Conservation (phyloP, 2,329 filamentous ascomycete species). For the Claviceps digitariae region DNA sequence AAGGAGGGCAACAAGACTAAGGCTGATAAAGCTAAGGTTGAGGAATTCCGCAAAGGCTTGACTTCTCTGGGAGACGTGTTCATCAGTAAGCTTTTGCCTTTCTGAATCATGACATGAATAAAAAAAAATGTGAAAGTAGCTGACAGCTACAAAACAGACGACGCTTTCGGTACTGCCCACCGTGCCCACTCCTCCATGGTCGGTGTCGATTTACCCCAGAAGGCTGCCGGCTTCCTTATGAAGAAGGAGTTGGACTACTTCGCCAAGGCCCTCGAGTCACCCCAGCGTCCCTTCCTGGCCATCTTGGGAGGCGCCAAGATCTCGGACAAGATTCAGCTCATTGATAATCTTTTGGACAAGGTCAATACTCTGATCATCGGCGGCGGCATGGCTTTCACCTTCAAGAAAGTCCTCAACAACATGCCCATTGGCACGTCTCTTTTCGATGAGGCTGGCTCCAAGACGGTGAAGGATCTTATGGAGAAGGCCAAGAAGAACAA, state of each 20-base stretch:
- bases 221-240: slow-evolving; percentile 95
- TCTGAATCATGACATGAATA: not conserved
- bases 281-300: slow-evolving; percentile 90
- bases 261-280: slow-evolving; percentile 85
- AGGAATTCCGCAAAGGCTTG: slow-evolving; percentile 86
- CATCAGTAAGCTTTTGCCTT: slow-evolving; percentile 58
- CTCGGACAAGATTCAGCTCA: slow-evolving; percentile 98
- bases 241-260: slow-evolving; percentile 99
- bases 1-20: slow-evolving; percentile 93
- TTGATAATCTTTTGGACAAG: slow-evolving; percentile 97
- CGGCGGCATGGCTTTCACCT: slow-evolving; percentile 97
- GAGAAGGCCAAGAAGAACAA: slow-evolving; percentile 95
- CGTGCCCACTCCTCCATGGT: slow-evolving; percentile 99
- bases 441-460: slow-evolving; percentile 86
- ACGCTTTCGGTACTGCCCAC: slow-evolving; percentile 97
- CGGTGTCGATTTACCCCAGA: slow-evolving; percentile 86
- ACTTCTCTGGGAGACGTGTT: slow-evolving; percentile 92
- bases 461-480: slow-evolving; percentile 77
- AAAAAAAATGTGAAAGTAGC: not conserved
- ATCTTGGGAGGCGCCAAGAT: slow-evolving; percentile 98
- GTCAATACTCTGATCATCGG: slow-evolving; percentile 95
- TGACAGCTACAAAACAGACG: slow-evolving; percentile 44
- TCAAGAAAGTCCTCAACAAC: slow-evolving; percentile 95
- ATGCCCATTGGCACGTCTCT: slow-evolving; percentile 82
- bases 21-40: slow-evolving; percentile 86